Percentiles rank a stretch among this genome's conserved stretches.
Evolutionary conservation across 306 rosid genomes (phyloP).

Genomic region (Fagus sylvatica): DNA sequence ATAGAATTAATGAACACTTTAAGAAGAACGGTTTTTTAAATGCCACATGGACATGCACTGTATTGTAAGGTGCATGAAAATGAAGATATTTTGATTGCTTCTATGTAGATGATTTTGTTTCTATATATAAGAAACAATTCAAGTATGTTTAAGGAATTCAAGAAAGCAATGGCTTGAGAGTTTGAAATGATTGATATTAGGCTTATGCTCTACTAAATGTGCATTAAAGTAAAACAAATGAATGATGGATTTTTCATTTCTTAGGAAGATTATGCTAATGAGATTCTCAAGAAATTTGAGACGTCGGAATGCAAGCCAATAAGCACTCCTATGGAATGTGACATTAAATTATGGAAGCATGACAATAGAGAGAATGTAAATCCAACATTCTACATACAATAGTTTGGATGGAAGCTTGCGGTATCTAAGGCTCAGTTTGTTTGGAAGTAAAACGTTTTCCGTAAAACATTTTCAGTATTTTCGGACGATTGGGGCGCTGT

Average conservation of each 20-base stretch:
- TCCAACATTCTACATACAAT: background rate
- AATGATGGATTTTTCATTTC: background rate
- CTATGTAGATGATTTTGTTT: no score
- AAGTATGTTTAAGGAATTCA: background rate
- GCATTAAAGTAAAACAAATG: background rate
- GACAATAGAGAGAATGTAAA: background rate
- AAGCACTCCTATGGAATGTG: background rate
- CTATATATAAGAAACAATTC: no score
- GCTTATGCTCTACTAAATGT: background rate
- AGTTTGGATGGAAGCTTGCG: background rate
- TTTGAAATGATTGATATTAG: background rate
- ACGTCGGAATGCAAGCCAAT: background rate
- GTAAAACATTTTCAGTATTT: no score
- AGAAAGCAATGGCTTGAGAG: background rate
- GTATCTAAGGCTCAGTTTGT: no score
- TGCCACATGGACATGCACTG: background rate
- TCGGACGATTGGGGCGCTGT: no score
- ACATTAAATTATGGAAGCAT: background rate
- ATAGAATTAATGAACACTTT: background rate
- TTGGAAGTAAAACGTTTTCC: no score
- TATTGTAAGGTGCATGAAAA: no score
- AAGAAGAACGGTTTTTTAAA: background rate
- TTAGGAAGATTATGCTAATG: background rate
- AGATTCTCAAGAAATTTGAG: background rate
- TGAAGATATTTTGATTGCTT: no score